Evolutionary conservation across 495 filamentous ascomycete genomes (phyloP).

Genomic region (Daldinia caldariorum): DNA sequence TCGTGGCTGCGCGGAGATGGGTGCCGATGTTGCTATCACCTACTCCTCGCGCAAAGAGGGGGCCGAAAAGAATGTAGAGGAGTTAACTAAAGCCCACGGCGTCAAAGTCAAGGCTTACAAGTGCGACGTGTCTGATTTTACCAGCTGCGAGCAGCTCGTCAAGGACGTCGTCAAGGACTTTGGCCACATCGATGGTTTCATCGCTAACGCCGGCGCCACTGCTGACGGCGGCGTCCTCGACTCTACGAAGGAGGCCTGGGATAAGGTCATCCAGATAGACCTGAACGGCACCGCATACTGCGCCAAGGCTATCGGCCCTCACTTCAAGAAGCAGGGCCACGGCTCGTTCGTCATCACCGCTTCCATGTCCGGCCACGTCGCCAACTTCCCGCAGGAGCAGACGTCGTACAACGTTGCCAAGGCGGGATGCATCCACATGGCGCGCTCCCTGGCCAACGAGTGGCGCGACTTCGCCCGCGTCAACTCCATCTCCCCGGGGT

Average conservation of each 20-base stretch:
- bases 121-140: slow-evolving; percentile 70
- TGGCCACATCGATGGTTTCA: slow-evolving; percentile 62
- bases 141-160: slow-evolving; percentile 64
- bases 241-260: slow-evolving; percentile 53
- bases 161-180: slow-evolving; percentile 63
- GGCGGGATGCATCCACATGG: slow-evolving; percentile 78
- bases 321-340: slow-evolving; percentile 65
- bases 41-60: slow-evolving; percentile 59
- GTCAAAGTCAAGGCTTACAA: slow-evolving; percentile 73
- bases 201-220: slow-evolving; percentile 60
- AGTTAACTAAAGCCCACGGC: slow-evolving; percentile 58
- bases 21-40: slow-evolving; percentile 60
- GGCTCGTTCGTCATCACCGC: slow-evolving; percentile 68
- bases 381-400: slow-evolving; percentile 83
- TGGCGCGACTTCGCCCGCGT: slow-evolving; percentile 84
- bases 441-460: slow-evolving; percentile 77
- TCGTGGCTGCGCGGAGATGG: slow-evolving; percentile 61
- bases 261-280: slow-evolving; percentile 70
- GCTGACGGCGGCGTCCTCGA: slow-evolving; percentile 56
- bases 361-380: slow-evolving; percentile 73
- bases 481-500: slow-evolving; percentile 80
- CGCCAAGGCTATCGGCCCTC: slow-evolving; percentile 66
- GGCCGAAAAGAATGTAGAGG: slow-evolving; percentile 66
- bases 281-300: slow-evolving; percentile 71
- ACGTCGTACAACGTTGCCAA: slow-evolving; percentile 82